Evolutionary conservation across 108 stramenopile species (phyloP), one percentile per base, ranked within the genome.

Genomic region (Pseudonitzschia pungens): DNA sequence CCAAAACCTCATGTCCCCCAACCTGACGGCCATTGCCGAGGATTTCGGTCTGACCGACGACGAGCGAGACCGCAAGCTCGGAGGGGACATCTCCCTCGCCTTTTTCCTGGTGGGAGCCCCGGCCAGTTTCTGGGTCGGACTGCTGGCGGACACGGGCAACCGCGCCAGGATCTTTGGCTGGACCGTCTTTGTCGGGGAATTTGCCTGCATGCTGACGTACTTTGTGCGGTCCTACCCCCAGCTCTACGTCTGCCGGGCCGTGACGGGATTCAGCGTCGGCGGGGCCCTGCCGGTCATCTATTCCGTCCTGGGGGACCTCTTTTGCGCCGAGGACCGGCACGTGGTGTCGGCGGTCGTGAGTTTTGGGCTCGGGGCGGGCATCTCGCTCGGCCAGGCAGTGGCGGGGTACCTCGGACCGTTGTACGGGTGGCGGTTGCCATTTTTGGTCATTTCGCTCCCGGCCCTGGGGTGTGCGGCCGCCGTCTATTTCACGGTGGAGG

Each of bases 1-100:
- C 76, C 92, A 92, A 70, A 94, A 94, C 67, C 72, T 96, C 21
- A 83, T 96, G 76, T 59, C 92, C 27, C 96, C 96, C 18, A 94
- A 96, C 68, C 68, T 96, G 45, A 79, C 87, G 16, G 84, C 79
- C 40, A 89, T 90, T 27, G 91, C 95, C 11, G 65, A 86, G 0
- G 95, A 96, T 41, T 96, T 96, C 53, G 81, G 83, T 10, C 85
- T 96, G 57, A 48, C 69, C n/a, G 82, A 87, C 50, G 70, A 77
- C 12, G 82, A 93, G 78, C 85, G 95, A 7, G 95, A 96, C 70
- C 72, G 59, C 43, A 89, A 90, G 48, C 81, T 96, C 0, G 95
- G 95, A 24, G 95, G 95, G 18, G 80, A 87, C 36, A 91, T 96
- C 45, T 88, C 92, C 0, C 66, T 96, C 9, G 90, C 89, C 12